These are phyloP conservation scores for Protea cynaroides DNA, from an alignment of 164 flowering plant genomes.

Conservation along the genomic window DNA sequence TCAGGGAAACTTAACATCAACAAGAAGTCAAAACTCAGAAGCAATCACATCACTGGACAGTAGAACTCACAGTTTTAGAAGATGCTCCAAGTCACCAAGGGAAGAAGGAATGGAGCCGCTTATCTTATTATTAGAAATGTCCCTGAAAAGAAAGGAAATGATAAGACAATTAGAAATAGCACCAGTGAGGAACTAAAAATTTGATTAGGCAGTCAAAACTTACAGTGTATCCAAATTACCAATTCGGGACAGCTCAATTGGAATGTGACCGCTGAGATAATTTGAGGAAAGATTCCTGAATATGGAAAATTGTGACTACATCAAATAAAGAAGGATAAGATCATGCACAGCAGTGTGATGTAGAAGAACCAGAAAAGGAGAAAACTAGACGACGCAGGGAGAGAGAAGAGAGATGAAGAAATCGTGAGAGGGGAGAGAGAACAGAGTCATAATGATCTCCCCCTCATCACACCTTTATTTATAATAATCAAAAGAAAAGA, in stretches of 20 bases:
- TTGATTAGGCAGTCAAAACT: slow-evolving; percentile 20
- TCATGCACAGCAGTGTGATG: too few species aligned
- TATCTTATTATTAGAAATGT: slow-evolving; percentile 69
- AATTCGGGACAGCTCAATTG: slow-evolving; percentile 82
- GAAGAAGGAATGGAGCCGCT: slow-evolving; percentile 77
- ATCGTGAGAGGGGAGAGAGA: too few species aligned
- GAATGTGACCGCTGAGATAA: slow-evolving; percentile 62
- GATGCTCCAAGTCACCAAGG: slow-evolving; percentile 93
- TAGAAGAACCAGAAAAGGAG: too few species aligned
- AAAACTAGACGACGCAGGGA: too few species aligned
- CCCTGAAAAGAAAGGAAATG: slow-evolving; percentile 37
- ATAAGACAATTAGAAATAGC: not conserved
- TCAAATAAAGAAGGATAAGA: too few species aligned
- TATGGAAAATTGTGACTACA: not conserved
- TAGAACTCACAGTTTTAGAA: slow-evolving; percentile 71
- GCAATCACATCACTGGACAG: not conserved
- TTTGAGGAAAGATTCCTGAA: slow-evolving; percentile 78
- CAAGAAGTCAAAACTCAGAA: slow-evolving; percentile 3
- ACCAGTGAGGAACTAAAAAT: not conserved
- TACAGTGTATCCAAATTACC: slow-evolving; percentile 91
- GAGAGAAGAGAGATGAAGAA: too few species aligned
- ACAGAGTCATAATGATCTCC: too few species aligned
- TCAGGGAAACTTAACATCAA: not conserved
- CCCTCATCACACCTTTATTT: too few species aligned
- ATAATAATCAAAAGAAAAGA: too few species aligned